A percentile compares a stretch with the other conserved stretches of the same genome.
Conservation (phyloP, 2,329 filamentous ascomycete genomes). For the Huntiella moniliformis region DNA sequence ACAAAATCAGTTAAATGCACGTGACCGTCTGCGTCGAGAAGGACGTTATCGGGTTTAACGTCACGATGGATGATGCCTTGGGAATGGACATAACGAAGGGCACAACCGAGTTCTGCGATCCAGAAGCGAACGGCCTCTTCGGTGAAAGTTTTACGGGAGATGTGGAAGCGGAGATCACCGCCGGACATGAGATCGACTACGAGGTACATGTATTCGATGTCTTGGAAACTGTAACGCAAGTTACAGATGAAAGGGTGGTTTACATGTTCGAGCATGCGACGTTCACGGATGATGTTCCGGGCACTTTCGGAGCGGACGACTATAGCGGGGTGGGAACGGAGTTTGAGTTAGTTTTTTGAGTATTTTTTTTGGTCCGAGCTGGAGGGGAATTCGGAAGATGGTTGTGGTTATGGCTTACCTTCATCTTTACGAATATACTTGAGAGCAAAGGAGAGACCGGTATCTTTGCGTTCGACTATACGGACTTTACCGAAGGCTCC, state of each 20-base stretch:
- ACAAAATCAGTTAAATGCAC: constrained; percentile 97
- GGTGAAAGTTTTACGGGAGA: constrained; percentile 92
- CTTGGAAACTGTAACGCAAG: constrained; percentile 95
- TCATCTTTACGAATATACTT: constrained; percentile 99
- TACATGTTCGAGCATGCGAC: constrained; percentile 92
- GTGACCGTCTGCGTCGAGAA: constrained; percentile 76
- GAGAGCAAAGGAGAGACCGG: constrained; percentile 77
- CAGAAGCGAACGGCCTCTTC: constrained; percentile 94
- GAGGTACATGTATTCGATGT: constrained; percentile 98
- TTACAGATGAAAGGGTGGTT: constrained; percentile 98
- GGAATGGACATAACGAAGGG: constrained; percentile 66
- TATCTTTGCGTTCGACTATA: constrained; percentile 96
- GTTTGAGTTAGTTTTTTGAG: neutral
- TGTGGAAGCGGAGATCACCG: constrained; percentile 90
- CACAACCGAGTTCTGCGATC: constrained; percentile 88
- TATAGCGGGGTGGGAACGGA: constrained; percentile 21
- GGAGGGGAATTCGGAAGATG: neutral
- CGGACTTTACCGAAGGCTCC: constrained; percentile 97
- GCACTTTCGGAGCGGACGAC: constrained; percentile 96
- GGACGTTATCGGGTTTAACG: constrained; percentile 79
- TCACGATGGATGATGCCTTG: constrained; percentile 84
- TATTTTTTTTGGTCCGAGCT: neutral
- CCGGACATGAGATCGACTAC: constrained; percentile 98
- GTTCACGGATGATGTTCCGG: constrained; percentile 91
- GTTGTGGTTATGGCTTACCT: constrained; percentile 35